Percentiles rank a stretch among this genome's conserved stretches.
phyloP scores from a whole-genome alignment of 2,329 filamentous ascomycete species.

The Aspergillus aculeatinus region DNA sequence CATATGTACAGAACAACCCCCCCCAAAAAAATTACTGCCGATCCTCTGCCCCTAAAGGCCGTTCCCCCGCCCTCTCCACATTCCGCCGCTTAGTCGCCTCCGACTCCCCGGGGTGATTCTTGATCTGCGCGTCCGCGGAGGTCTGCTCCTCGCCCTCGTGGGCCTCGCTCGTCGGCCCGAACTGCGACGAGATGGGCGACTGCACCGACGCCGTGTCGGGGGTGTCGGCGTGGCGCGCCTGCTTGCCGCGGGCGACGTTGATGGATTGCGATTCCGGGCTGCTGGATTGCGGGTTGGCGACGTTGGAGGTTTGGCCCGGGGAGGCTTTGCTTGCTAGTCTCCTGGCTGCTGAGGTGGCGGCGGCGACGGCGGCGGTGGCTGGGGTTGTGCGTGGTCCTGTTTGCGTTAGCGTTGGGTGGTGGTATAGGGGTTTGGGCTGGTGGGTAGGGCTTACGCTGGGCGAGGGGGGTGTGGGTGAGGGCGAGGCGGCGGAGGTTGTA shows the following conservation, averaged over 20 bases:
- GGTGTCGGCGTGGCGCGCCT: not conserved
- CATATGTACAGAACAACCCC: not conserved
- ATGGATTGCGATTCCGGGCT: not conserved
- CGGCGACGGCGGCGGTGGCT: not conserved
- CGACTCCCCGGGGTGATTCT: conserved; percentile 6
- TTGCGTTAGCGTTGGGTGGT: not conserved
- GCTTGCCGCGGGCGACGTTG: conserved; percentile 8
- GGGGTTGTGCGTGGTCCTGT: not conserved
- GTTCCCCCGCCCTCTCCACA: conserved; percentile 8
- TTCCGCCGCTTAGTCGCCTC: conserved; percentile 8
- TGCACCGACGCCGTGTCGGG: conserved; percentile 4
- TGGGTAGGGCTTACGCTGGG: not conserved
- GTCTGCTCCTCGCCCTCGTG: conserved; percentile 14
- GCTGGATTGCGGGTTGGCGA: conserved; percentile 6
- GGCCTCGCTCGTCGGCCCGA: conserved; percentile 6
- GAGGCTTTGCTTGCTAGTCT: not conserved
- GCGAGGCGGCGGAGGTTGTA: not conserved
- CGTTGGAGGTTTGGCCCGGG: not conserved
- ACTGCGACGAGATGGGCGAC: conserved; percentile 1
- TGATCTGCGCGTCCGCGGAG: conserved; percentile 6
- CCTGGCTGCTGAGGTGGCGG: not conserved
- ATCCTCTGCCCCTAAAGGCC: conserved; percentile 9
- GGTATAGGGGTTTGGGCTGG: not conserved
- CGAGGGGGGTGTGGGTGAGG: not conserved
- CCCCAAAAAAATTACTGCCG: not conserved